Conservation (phyloP, 768 basidiomycete species). For the Boletus subparvulus region DNA sequence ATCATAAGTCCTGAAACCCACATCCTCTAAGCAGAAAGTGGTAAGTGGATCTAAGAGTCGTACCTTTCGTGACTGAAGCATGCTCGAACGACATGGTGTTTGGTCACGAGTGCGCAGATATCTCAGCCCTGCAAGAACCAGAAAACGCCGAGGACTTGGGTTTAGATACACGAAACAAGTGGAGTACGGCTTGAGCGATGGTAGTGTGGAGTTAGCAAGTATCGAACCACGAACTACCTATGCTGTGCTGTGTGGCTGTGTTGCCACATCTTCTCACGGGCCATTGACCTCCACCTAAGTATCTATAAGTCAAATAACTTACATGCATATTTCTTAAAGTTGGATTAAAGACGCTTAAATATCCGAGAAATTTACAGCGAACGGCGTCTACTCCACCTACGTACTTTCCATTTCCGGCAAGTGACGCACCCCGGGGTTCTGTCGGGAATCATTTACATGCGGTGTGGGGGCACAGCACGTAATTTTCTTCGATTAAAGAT, state of each 20-base stretch:
- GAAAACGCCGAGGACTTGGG: neutral
- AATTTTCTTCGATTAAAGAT: too few species aligned
- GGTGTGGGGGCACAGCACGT: too few species aligned
- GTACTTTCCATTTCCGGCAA: too few species aligned
- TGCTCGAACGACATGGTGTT: constrained; percentile 72
- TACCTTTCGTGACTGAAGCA: constrained; percentile 83
- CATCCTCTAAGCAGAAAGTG: neutral
- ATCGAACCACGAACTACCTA: neutral
- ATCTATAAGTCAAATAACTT: too few species aligned
- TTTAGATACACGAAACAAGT: neutral
- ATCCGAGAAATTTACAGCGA: too few species aligned
- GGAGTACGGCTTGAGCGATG: neutral
- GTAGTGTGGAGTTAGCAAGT: neutral
- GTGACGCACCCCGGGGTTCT: too few species aligned
- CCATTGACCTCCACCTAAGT: too few species aligned
- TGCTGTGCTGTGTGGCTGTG: constrained; percentile 15
- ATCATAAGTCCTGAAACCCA: constrained; percentile 69
- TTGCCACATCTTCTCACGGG: neutral
- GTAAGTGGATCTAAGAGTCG: constrained; percentile 1
- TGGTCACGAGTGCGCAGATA: neutral
- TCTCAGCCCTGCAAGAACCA: neutral
- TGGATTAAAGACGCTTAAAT: too few species aligned
- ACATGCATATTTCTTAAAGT: too few species aligned
- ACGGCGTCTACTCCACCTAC: too few species aligned
- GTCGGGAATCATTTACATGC: too few species aligned